phyloP scores from a whole-genome alignment of 2,329 filamentous ascomycete genomes.

The Cercospora canescens region DNA sequence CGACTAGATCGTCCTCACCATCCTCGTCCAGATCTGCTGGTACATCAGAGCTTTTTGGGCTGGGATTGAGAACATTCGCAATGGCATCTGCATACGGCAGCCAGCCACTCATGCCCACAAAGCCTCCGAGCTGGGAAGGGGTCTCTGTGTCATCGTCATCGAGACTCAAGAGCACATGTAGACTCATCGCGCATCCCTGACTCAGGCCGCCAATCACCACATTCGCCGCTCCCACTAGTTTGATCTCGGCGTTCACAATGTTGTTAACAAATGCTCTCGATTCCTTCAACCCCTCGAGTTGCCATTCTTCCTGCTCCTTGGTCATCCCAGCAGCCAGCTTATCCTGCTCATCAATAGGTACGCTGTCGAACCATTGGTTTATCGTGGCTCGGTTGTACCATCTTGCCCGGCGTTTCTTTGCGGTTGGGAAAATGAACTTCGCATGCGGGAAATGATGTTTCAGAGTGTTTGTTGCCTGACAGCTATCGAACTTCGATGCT shows the following conservation, averaged over 20 bases:
- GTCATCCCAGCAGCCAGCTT: slow-evolving; percentile 25
- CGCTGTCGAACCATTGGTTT: slow-evolving; percentile 56
- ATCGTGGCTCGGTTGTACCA: slow-evolving; percentile 46
- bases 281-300: slow-evolving; percentile 49
- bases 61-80: background rate
- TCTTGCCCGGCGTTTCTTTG: slow-evolving; percentile 46
- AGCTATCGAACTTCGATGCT: background rate
- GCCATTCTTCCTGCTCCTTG: slow-evolving; percentile 43
- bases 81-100: slow-evolving; percentile 11
- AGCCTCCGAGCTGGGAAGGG: slow-evolving; percentile 6
- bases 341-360: slow-evolving; percentile 26
- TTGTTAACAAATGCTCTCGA: slow-evolving; percentile 35
- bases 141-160: background rate
- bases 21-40: background rate
- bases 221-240: slow-evolving; percentile 34
- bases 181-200: slow-evolving; percentile 50
- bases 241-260: slow-evolving; percentile 10
- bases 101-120: slow-evolving; percentile 21
- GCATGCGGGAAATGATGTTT: slow-evolving; percentile 40
- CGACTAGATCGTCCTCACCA: slow-evolving; percentile 5
- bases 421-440: slow-evolving; percentile 56
- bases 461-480: slow-evolving; percentile 31
- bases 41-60: background rate
- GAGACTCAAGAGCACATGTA: slow-evolving; percentile 45
- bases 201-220: slow-evolving; percentile 56